Evolutionary conservation across 495 filamentous ascomycete genomes (phyloP).

Genomic region (Aspergillus haitiensis): DNA sequence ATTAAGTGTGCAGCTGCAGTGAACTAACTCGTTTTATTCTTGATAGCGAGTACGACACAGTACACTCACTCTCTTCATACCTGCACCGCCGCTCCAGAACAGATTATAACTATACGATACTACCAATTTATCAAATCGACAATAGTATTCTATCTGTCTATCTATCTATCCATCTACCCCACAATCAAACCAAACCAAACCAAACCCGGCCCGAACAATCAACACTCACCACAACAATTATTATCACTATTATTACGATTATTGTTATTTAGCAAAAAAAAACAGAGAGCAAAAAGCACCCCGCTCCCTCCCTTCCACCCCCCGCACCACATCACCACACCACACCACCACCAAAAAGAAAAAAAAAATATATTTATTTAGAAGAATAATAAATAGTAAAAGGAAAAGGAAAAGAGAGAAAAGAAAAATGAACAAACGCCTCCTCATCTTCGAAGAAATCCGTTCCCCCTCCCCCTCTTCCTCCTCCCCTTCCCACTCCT

Average conservation of each 20-base stretch:
- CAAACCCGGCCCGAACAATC: too few species aligned
- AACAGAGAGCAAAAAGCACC: not conserved
- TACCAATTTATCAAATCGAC: too few species aligned
- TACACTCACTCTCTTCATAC: too few species aligned
- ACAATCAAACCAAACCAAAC: too few species aligned
- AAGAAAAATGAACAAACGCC: slow-evolving; percentile 18
- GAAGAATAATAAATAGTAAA: slow-evolving; percentile 2
- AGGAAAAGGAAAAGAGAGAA: slow-evolving; percentile 5
- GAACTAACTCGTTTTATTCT: too few species aligned
- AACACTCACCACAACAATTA: too few species aligned
- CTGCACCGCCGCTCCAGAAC: too few species aligned
- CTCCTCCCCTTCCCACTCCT: slow-evolving; percentile 31
- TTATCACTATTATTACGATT: not conserved
- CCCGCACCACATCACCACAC: slow-evolving; percentile 4
- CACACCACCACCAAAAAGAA: slow-evolving; percentile 1
- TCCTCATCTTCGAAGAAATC: slow-evolving; percentile 21
- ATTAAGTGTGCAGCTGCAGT: too few species aligned
- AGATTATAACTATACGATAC: too few species aligned
- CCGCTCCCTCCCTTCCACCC: not conserved
- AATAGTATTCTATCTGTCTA: too few species aligned
- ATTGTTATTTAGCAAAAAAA: not conserved
- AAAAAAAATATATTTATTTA: not conserved
- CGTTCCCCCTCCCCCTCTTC: slow-evolving; percentile 32
- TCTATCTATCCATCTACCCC: too few species aligned
- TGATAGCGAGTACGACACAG: too few species aligned